Evolutionary conservation across 352 stramenopile species (phyloP).

Genomic region (Phytophthora boehmeriae): DNA sequence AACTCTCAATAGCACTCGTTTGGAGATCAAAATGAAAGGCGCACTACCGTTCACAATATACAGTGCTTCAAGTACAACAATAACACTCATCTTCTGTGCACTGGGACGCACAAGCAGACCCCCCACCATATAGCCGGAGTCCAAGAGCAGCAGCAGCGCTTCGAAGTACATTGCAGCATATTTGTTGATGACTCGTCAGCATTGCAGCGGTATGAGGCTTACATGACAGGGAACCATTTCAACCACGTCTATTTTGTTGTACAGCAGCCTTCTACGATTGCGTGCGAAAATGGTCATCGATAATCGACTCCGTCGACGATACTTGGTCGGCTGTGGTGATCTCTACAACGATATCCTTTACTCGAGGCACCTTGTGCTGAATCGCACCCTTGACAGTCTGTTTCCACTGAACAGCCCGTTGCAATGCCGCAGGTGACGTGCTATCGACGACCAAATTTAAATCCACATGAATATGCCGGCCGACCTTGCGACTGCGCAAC

Average conservation of each 20-base stretch:
- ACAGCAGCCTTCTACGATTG: constrained; percentile 7
- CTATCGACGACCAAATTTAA: constrained; percentile 57
- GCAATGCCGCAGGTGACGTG: constrained; percentile 26
- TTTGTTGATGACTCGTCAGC: too few relatives aligned
- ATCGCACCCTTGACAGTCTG: constrained; percentile 57
- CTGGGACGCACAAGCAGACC: too few relatives aligned
- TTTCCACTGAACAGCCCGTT: constrained; percentile 62
- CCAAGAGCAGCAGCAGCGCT: too few relatives aligned
- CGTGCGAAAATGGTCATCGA: constrained; percentile 12
- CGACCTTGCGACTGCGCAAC: constrained; percentile 63
- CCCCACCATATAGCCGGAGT: too few relatives aligned
- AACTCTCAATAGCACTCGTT: too few relatives aligned
- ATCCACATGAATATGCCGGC: constrained; percentile 64
- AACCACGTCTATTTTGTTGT: constrained; percentile 1
- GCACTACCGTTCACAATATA: too few relatives aligned
- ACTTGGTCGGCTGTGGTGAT: constrained; percentile 43
- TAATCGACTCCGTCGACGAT: constrained; percentile 5
- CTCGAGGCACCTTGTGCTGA: constrained; percentile 46
- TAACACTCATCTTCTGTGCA: too few relatives aligned
- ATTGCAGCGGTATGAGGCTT: too few relatives aligned
- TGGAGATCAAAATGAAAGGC: too few relatives aligned
- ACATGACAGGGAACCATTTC: not conserved
- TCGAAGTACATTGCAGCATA: too few relatives aligned
- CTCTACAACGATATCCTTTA: constrained; percentile 72
- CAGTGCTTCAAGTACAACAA: too few relatives aligned